Conservation (phyloP, 1,139 yeast species). For the Yamadazyma membranifaciens region DNA sequence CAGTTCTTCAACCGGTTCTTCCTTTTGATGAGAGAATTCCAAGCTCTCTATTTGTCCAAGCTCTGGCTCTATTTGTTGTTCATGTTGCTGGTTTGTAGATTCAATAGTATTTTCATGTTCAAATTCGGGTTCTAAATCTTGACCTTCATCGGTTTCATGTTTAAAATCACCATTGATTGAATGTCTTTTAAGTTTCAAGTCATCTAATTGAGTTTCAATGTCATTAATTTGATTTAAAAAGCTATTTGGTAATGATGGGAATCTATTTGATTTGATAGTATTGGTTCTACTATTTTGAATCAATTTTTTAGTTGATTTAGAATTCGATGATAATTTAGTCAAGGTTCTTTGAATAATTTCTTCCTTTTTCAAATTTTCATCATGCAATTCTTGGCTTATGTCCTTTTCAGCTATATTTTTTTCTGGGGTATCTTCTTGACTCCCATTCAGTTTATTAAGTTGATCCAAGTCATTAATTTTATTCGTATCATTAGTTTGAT, state of each 20-base stretch:
- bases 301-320: constrained; percentile 19
- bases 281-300: constrained; percentile 32
- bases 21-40: neutral
- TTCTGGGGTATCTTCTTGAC: neutral
- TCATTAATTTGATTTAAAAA: constrained; percentile 8
- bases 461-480: constrained; percentile 4
- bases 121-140: neutral
- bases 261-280: constrained; percentile 35
- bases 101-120: neutral
- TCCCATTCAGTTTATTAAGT: neutral
- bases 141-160: constrained; percentile 13
- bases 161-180: constrained; percentile 28
- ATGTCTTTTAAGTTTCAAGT: constrained; percentile 14
- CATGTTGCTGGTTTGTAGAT: neutral
- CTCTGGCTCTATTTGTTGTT: neutral
- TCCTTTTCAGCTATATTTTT: neutral
- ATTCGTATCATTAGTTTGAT: constrained; percentile 2
- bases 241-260: constrained; percentile 34
- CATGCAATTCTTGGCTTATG: neutral
- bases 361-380: constrained; percentile 2
- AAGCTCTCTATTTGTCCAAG: too few species aligned
- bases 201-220: constrained; percentile 7
- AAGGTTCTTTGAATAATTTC: neutral
- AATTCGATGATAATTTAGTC: constrained; percentile 4
- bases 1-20: neutral